Conservation (phyloP, 2,329 filamentous ascomycete species). For the Raffaelea ambrosiae region DNA sequence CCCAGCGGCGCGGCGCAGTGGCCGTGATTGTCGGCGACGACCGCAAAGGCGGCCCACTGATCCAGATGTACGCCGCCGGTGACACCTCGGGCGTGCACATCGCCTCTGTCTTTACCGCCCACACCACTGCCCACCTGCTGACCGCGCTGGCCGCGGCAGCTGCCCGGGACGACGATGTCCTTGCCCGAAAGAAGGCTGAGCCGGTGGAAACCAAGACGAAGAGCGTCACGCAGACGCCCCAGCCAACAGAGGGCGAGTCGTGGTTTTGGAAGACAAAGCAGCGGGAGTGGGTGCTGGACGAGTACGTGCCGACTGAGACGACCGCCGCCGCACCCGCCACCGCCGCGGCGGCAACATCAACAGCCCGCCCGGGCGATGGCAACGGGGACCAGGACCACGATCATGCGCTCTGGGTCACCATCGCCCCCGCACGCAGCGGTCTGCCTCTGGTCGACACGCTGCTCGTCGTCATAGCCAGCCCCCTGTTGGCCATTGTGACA, state of each 20-base stretch:
- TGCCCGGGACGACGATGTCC: constrained; percentile 1
- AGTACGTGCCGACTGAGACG: constrained; percentile 6
- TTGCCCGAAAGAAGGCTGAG: background rate
- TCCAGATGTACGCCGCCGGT: constrained; percentile 97
- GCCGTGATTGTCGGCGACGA: constrained; percentile 93
- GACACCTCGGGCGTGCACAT: constrained; percentile 94
- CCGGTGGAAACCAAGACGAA: background rate
- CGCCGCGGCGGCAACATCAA: background rate
- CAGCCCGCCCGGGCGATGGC: constrained; percentile 1
- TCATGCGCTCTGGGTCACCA: constrained; percentile 77
- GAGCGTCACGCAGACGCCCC: background rate
- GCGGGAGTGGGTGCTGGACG: constrained; percentile 12
- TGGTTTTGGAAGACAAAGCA: constrained; percentile 9
- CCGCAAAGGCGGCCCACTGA: constrained; percentile 75
- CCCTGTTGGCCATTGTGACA: constrained; percentile 83
- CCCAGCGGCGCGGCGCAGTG: constrained; percentile 78
- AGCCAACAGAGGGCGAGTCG: background rate
- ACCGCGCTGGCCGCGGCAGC: constrained; percentile 9
- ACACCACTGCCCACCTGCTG: constrained; percentile 87
- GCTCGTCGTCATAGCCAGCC: constrained; percentile 91
- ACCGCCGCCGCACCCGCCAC: background rate
- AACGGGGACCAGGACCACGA: constrained; percentile 37
- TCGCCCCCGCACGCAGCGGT: constrained; percentile 81
- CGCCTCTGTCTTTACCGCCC: constrained; percentile 87
- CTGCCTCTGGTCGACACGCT: constrained; percentile 95